phyloP scores from a whole-genome alignment of 2,329 filamentous ascomycete species.

The Colletotrichum sp. region DNA sequence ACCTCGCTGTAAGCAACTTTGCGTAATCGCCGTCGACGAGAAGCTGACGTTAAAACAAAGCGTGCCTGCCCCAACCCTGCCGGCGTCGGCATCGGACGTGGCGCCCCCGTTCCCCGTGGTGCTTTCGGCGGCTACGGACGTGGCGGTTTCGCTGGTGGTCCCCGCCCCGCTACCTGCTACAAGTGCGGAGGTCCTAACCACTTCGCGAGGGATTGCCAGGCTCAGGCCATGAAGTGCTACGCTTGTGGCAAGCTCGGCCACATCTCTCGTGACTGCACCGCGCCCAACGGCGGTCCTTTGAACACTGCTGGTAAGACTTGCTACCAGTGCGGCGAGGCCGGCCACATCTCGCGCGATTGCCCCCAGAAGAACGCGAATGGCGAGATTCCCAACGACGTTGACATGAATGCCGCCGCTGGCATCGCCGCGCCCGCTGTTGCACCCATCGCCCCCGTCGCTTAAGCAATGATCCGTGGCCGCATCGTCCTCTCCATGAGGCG shows the following conservation, averaged over 20 bases:
- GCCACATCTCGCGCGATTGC: constrained; percentile 96
- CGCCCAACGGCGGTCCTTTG: constrained; percentile 92
- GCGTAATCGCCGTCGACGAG: background rate
- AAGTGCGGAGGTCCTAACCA: constrained; percentile 91
- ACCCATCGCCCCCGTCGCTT: constrained; percentile 48
- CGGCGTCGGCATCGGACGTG: constrained; percentile 65
- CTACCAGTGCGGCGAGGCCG: constrained; percentile 95
- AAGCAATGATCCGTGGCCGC: background rate
- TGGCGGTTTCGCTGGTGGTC: constrained; percentile 75
- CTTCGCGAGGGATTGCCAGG: constrained; percentile 97
- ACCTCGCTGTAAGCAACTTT: constrained; percentile 75
- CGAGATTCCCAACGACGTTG: constrained; percentile 52
- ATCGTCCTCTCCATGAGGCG: background rate
- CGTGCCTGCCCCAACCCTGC: constrained; percentile 84
- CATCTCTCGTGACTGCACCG: constrained; percentile 93
- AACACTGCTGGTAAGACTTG: constrained; percentile 98
- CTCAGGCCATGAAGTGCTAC: constrained; percentile 98
- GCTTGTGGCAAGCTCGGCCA: constrained; percentile 92
- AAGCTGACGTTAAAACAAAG: constrained; percentile 47
- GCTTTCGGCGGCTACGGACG: constrained; percentile 72
- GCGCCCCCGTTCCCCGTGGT: constrained; percentile 73
- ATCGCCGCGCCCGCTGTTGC: constrained; percentile 39
- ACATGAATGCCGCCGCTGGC: constrained; percentile 46
- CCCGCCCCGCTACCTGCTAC: constrained; percentile 74
- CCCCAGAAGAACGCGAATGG: constrained; percentile 69